Evolutionary conservation across 1,284 basidiomycete genomes (phyloP).

Genomic region (Cutaneotrichosporon cyanovorans): DNA sequence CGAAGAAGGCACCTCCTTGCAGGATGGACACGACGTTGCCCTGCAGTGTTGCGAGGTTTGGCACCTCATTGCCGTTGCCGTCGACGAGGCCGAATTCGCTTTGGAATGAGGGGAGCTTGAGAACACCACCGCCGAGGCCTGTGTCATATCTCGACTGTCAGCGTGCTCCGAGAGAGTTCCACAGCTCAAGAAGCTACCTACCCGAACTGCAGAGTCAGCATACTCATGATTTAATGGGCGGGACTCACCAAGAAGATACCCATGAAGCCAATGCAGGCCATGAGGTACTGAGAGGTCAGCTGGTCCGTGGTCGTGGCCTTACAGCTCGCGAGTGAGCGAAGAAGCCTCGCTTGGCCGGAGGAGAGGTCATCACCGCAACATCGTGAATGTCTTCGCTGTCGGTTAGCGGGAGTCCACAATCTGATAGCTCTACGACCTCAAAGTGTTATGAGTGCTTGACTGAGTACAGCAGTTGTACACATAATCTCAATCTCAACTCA

Average conservation of each 20-base stretch:
- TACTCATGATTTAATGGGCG: neutral
- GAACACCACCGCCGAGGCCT: conserved; percentile 34
- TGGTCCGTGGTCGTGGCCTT: neutral
- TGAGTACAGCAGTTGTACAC: too few species aligned
- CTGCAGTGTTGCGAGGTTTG: conserved; percentile 26
- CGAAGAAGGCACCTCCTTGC: conserved; percentile 62
- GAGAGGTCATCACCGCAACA: too few species aligned
- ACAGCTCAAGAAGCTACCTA: too few species aligned
- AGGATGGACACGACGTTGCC: conserved; percentile 64
- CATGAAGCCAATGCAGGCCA: conserved; percentile 66
- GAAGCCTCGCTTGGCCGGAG: conserved; percentile 1
- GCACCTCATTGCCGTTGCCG: conserved; percentile 34
- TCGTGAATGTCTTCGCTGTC: too few species aligned
- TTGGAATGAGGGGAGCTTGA: conserved; percentile 55
- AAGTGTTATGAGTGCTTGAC: too few species aligned
- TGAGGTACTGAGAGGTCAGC: conserved; percentile 37
- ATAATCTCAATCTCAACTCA: too few species aligned
- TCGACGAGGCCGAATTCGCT: conserved; percentile 55
- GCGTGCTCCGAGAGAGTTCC: neutral
- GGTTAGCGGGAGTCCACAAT: too few species aligned
- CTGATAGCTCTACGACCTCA: too few species aligned
- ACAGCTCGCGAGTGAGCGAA: conserved; percentile 6
- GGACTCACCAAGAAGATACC: conserved; percentile 65
- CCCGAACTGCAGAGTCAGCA: neutral
- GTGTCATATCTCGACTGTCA: neutral